phyloP scores from a whole-genome alignment of 2,329 filamentous ascomycete genomes.

The Teratosphaeria destructans region DNA sequence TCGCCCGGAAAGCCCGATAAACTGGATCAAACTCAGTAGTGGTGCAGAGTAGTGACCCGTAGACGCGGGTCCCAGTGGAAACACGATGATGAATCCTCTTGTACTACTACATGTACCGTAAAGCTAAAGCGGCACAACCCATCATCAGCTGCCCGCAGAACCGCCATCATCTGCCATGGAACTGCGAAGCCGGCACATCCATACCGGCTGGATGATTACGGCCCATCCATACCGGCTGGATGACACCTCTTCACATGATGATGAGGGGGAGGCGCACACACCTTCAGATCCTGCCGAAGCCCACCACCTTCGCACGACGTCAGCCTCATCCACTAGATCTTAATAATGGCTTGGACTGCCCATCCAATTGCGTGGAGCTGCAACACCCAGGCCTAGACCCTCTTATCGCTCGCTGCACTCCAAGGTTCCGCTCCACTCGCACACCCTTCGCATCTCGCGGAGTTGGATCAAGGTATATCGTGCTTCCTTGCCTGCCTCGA shows the following conservation, averaged over 20 bases:
- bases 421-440: neutral
- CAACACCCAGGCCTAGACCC: neutral
- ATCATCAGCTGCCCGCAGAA: neutral
- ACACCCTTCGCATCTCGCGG: neutral
- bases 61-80: neutral
- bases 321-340: neutral
- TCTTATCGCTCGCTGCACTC: neutral
- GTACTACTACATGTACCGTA: too few species aligned
- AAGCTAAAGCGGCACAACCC: neutral
- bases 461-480: neutral
- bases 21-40: too few species aligned
- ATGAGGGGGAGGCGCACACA: neutral
- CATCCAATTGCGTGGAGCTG: neutral
- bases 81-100: neutral
- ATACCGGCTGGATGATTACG: too few species aligned
- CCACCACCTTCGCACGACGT: neutral
- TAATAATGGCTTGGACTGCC: neutral
- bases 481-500: neutral
- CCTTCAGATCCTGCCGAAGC: neutral
- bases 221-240: neutral
- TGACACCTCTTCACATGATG: neutral
- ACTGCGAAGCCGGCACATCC: neutral
- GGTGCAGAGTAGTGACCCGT: too few species aligned
- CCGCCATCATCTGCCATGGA: neutral
- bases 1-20: too few species aligned